Conservation (phyloP, 768 basidiomycete species). For the Tulasnella calospora region DNA sequence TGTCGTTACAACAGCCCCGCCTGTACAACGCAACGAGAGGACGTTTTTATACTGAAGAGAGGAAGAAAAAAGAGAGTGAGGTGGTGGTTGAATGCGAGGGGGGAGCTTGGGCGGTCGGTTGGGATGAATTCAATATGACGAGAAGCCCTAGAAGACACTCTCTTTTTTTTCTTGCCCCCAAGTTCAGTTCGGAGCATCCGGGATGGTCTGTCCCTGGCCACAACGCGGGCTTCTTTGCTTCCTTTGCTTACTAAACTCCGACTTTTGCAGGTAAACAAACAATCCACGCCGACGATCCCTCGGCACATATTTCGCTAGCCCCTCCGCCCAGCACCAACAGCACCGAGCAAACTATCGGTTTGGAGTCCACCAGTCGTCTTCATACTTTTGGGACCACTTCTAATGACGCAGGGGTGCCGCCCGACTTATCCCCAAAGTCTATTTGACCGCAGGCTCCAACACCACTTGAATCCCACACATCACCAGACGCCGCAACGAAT, state of each 20-base stretch:
- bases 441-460: not conserved
- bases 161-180: not conserved
- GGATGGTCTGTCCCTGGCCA: not conserved
- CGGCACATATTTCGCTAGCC: not conserved
- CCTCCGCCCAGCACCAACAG: not conserved
- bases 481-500: not conserved
- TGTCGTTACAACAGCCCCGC: not conserved
- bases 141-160: not conserved
- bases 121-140: not conserved
- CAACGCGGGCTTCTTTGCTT: not conserved
- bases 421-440: conserved; percentile 3
- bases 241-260: not conserved
- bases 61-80: not conserved
- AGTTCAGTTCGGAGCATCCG: not conserved
- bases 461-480: not conserved
- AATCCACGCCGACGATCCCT: not conserved
- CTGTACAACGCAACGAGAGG: not conserved
- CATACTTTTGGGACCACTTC: not conserved
- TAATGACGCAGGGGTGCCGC: not conserved
- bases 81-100: not conserved
- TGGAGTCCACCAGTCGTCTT: not conserved
- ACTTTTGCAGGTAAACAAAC: not conserved
- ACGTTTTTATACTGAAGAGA: not conserved
- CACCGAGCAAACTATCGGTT: not conserved
- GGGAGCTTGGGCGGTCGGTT: not conserved